Conservation (phyloP, 495 filamentous ascomycete genomes). For the Rostrohypoxylon terebratum region DNA sequence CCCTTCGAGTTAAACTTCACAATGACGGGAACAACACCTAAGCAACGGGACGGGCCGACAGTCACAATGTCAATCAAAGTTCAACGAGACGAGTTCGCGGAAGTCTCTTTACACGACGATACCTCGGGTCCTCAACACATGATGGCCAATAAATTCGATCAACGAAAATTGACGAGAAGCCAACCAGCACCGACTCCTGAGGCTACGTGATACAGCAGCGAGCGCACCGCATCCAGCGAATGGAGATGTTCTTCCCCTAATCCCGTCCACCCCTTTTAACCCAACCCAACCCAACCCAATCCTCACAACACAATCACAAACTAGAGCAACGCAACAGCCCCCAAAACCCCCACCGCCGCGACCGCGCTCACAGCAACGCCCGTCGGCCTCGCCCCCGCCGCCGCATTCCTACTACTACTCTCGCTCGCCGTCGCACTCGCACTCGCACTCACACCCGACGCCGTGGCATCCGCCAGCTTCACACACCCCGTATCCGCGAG, state of each 20-base stretch:
- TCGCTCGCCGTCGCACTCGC: not conserved
- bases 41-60: not conserved
- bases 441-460: not conserved
- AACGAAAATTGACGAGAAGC: conserved; percentile 3
- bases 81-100: not conserved
- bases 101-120: not conserved
- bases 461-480: not conserved
- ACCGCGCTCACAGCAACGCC: conserved; percentile 21
- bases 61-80: not conserved
- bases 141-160: not conserved
- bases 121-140: too few relatives aligned
- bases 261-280: not conserved
- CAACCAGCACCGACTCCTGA: conserved; percentile 3
- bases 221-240: not conserved
- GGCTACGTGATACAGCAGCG: not conserved
- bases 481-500: not conserved
- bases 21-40: not conserved
- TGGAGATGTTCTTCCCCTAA: not conserved
- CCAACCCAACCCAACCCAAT: not conserved
- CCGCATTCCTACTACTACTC: conserved; percentile 14
- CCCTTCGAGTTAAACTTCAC: not conserved
- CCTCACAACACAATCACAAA: not conserved
- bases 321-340: conserved; percentile 36
- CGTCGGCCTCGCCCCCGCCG: conserved; percentile 19
- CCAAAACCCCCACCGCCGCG: conserved; percentile 32